A percentile compares a stretch with the other conserved stretches of the same genome.
Evolutionary conservation across 106 monocot species (phyloP).

Genomic region (Allium cepa): DNA sequence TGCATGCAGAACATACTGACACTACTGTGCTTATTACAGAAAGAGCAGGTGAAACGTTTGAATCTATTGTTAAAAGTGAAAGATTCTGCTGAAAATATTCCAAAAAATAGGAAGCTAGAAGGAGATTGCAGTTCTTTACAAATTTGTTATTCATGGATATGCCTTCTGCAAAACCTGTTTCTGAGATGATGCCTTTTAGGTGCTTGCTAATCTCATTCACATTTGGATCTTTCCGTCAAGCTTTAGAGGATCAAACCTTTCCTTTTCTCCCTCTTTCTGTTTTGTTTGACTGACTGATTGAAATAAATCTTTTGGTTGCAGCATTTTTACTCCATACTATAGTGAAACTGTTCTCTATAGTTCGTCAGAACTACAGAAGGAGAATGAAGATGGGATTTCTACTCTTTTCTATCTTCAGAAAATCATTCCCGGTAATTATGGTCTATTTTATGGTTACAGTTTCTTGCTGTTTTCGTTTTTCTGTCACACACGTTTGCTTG

Average conservation of each 20-base stretch:
- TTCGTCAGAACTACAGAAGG: slow-evolving; percentile 52
- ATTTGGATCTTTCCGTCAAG: background rate
- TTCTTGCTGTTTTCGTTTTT: background rate
- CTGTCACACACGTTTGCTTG: background rate
- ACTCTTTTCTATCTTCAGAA: slow-evolving; percentile 98
- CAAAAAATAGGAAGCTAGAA: slow-evolving; percentile 93
- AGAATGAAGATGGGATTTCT: slow-evolving; percentile 98
- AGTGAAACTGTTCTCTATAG: slow-evolving; percentile 96
- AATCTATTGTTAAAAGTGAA: slow-evolving; percentile 89
- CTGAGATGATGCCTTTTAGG: slow-evolving; percentile 96
- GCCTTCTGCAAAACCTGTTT: slow-evolving; percentile 77
- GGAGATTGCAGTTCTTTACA: slow-evolving; percentile 86
- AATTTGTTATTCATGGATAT: slow-evolving; percentile 97
- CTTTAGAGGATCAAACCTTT: background rate
- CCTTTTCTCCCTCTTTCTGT: slow-evolving; percentile 4
- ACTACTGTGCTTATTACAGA: slow-evolving; percentile 36
- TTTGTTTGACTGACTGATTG: background rate
- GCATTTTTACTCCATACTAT: slow-evolving; percentile 99
- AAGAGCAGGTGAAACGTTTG: slow-evolving; percentile 88
- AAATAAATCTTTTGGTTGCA: slow-evolving; percentile 2
- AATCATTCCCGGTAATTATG: slow-evolving; percentile 78
- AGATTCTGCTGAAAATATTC: slow-evolving; percentile 86
- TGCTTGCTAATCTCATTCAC: slow-evolving; percentile 8
- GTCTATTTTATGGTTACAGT: no score
- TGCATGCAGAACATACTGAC: background rate